Conservation (phyloP, 2,329 filamentous ascomycete genomes). For the Tolypocladium tundrense region DNA sequence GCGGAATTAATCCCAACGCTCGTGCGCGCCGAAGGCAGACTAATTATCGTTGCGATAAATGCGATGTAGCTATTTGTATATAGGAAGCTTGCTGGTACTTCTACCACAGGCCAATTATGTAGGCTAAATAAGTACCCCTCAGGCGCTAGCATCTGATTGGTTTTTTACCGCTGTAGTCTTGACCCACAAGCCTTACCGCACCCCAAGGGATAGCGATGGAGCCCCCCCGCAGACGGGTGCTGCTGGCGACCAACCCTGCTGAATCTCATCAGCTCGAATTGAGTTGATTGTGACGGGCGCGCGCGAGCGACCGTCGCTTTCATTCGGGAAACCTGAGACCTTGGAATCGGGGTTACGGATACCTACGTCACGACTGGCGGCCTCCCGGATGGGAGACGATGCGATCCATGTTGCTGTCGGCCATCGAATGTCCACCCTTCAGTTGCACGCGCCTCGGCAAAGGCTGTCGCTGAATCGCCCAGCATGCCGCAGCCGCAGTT, state of each 20-base stretch:
- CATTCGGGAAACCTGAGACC: not conserved
- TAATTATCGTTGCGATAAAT: no score
- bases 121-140: no score
- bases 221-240: not conserved
- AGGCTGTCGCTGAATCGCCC: not conserved
- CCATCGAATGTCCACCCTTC: not conserved
- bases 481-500: no score
- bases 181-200: no score
- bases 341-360: not conserved
- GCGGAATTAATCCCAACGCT: no score
- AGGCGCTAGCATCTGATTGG: no score
- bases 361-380: not conserved
- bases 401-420: not conserved
- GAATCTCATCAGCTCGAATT: not conserved
- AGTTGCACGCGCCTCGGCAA: not conserved
- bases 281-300: not conserved
- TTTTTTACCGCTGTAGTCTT: no score
- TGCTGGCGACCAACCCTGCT: not conserved
- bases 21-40: no score
- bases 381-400: not conserved
- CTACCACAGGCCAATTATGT: no score
- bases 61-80: no score
- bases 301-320: not conserved
- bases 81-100: no score
- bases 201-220: not conserved